Conservation (phyloP, 2,329 filamentous ascomycete genomes). For the Colletotrichum spinosum region DNA sequence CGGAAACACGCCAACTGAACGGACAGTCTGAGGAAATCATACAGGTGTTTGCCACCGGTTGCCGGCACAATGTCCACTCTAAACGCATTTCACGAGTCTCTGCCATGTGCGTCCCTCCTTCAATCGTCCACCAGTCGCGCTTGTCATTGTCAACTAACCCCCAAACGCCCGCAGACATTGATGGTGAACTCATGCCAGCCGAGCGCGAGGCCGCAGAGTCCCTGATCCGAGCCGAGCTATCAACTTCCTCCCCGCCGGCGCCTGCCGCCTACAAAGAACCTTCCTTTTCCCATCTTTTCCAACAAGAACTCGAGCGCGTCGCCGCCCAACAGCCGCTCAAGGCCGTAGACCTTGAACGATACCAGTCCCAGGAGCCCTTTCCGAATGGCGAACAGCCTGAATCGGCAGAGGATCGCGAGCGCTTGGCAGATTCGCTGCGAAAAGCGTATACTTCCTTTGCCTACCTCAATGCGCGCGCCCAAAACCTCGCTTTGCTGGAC, state of each 20-base stretch:
- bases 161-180: slow-evolving; percentile 74
- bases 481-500: slow-evolving; percentile 79
- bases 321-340: slow-evolving; percentile 63
- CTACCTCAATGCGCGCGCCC: slow-evolving; percentile 64
- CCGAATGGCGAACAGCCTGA: slow-evolving; percentile 40
- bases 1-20: neutral
- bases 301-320: slow-evolving; percentile 76
- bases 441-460: slow-evolving; percentile 61
- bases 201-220: slow-evolving; percentile 75
- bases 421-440: slow-evolving; percentile 72
- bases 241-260: slow-evolving; percentile 53
- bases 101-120: slow-evolving; percentile 73
- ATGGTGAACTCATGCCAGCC: slow-evolving; percentile 73
- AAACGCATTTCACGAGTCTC: slow-evolving; percentile 75
- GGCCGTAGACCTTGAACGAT: slow-evolving; percentile 82
- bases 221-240: slow-evolving; percentile 76
- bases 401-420: slow-evolving; percentile 61
- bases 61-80: slow-evolving; percentile 43
- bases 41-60: neutral
- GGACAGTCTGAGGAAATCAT: neutral
- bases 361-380: slow-evolving; percentile 76
- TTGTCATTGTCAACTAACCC: slow-evolving; percentile 13
- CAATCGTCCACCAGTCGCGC: slow-evolving; percentile 3
- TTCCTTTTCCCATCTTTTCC: slow-evolving; percentile 74
- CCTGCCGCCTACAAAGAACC: slow-evolving; percentile 67